A percentile compares a stretch with the other conserved stretches of the same genome.
phyloP scores from a whole-genome alignment of 2,329 filamentous ascomycete species.

The Penicillium sp. region DNA sequence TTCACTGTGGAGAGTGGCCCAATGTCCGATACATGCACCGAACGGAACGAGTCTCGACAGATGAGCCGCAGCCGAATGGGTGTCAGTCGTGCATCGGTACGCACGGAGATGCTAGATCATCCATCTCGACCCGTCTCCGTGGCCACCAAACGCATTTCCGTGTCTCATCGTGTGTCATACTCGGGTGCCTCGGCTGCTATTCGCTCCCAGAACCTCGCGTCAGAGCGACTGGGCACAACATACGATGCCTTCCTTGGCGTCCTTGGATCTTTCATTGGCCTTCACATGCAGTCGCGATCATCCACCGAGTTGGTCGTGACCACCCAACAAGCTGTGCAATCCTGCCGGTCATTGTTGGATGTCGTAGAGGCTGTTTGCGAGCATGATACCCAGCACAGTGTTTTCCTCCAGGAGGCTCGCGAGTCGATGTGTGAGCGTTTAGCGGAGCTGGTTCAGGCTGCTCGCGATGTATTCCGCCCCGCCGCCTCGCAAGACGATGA shows the following conservation, averaged over 20 bases:
- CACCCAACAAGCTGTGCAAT: constrained; percentile 78
- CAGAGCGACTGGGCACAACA: constrained; percentile 73
- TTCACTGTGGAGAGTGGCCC: constrained; percentile 29
- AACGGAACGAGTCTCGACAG: constrained; percentile 35
- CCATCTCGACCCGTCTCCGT: constrained; percentile 34
- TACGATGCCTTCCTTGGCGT: constrained; percentile 90
- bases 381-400: constrained; percentile 69
- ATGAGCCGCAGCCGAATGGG: constrained; percentile 32
- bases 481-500: constrained; percentile 68
- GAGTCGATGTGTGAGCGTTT: constrained; percentile 77
- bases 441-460: constrained; percentile 75
- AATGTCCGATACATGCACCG: constrained; percentile 26
- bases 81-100: constrained; percentile 20
- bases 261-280: constrained; percentile 88
- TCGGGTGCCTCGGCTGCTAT: constrained; percentile 65
- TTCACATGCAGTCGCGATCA: constrained; percentile 90
- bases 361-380: constrained; percentile 81
- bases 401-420: constrained; percentile 67
- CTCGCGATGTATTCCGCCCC: constrained; percentile 73
- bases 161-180: constrained; percentile 75
- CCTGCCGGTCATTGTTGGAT: constrained; percentile 74
- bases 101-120: constrained; percentile 27
- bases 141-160: constrained; percentile 50
- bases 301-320: constrained; percentile 78
- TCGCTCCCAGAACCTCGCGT: constrained; percentile 73